Evolutionary conservation across 148 eudicot species (phyloP).

Genomic region (Vaccinium vitisidaea): DNA sequence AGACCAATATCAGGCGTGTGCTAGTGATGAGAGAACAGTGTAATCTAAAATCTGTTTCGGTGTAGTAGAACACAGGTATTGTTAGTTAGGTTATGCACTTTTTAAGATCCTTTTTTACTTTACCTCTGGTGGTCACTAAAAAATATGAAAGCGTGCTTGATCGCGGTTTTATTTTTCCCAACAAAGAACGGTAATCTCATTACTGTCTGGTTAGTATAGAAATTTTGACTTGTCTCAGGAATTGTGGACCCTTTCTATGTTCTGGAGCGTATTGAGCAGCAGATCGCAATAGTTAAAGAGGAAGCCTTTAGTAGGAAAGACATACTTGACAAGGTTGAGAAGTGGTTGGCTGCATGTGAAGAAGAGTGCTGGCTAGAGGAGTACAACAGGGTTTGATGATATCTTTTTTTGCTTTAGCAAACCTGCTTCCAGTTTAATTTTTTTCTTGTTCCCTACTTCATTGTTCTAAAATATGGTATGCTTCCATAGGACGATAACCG

Average conservation of each 20-base stretch:
- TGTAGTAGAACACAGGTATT: background rate
- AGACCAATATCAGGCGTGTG: background rate
- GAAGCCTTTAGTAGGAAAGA: slow-evolving; percentile 87
- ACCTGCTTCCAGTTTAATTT: background rate
- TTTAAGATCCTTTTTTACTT: background rate
- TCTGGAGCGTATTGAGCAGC: slow-evolving; percentile 63
- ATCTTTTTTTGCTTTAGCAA: slow-evolving; percentile 13
- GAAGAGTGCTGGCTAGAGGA: slow-evolving; percentile 95
- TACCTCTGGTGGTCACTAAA: background rate
- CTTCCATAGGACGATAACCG: slow-evolving; percentile 66
- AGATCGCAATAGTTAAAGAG: slow-evolving; percentile 69
- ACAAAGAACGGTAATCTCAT: background rate
- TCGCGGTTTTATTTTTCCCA: background rate
- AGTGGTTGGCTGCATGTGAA: slow-evolving; percentile 85
- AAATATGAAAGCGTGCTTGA: background rate
- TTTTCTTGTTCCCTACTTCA: slow-evolving; percentile 2
- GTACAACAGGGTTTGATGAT: slow-evolving; percentile 55
- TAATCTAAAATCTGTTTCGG: background rate
- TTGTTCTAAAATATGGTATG: background rate
- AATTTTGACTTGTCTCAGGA: slow-evolving; percentile 38
- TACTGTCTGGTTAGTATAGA: background rate
- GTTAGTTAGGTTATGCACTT: background rate
- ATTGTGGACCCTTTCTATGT: slow-evolving; percentile 48
- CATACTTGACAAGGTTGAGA: slow-evolving; percentile 72
- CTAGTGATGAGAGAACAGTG: background rate